Percentiles rank a stretch among this genome's conserved stretches.
Conservation (phyloP, 2,329 filamentous ascomycete species). For the Elsinoe batatas region DNA sequence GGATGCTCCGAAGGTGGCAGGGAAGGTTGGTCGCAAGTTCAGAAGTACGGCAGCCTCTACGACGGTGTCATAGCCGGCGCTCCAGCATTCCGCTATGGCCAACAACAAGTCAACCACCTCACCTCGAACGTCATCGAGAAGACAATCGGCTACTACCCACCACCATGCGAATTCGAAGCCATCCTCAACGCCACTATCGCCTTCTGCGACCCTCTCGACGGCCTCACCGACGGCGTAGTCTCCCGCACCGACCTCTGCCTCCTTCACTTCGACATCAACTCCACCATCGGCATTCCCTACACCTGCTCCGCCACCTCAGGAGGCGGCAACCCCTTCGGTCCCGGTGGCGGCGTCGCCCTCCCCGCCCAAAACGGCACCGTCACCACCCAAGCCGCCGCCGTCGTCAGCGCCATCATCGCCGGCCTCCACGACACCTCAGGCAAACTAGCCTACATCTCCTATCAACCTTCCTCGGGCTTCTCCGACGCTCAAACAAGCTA, state of each 20-base stretch:
- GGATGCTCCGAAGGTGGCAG: constrained; percentile 47
- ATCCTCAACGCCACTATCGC: constrained; percentile 47
- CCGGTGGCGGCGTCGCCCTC: neutral
- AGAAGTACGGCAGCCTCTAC: constrained; percentile 41
- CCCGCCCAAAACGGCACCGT: constrained; percentile 28
- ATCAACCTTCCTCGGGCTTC: constrained; percentile 25
- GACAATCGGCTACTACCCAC: constrained; percentile 33
- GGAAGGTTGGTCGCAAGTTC: constrained; percentile 41
- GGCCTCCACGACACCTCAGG: constrained; percentile 34
- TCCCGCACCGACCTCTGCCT: constrained; percentile 40
- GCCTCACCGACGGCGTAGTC: constrained; percentile 45
- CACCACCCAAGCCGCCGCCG: constrained; percentile 24
- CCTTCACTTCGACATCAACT: constrained; percentile 37
- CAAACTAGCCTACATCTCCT: constrained; percentile 33
- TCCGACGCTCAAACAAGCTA: constrained; percentile 30
- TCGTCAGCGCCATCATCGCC: constrained; percentile 29
- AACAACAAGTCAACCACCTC: constrained; percentile 39
- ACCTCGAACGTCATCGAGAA: constrained; percentile 32
- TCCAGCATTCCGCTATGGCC: constrained; percentile 38
- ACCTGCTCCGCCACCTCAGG: constrained; percentile 30
- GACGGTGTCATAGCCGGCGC: constrained; percentile 39
- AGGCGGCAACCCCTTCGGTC: constrained; percentile 10
- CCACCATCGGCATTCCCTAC: constrained; percentile 39
- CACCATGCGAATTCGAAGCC: constrained; percentile 38
- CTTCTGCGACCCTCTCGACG: constrained; percentile 47